Evolutionary conservation across 805 yeast genomes (phyloP), one percentile per base, ranked within the genome.

Genomic region (Yarrowia sp.): DNA sequence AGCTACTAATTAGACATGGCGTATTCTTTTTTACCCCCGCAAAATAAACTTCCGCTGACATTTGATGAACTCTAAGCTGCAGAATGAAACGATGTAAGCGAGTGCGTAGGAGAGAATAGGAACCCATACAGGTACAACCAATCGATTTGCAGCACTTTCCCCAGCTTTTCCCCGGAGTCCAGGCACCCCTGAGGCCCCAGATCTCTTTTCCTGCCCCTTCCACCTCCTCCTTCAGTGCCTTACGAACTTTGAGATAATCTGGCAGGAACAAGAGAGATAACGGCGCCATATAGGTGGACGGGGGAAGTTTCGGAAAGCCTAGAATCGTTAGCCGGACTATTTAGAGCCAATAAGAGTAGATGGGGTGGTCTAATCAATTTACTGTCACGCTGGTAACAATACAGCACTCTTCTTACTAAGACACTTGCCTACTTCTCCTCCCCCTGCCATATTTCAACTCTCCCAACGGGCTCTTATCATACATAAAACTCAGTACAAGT

Each of bases 401-500:
- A 24, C 30, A 24, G 5, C 39, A 10, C 39, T 10, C 42, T 33
- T 2, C 33, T 8, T 19, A 24, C 30, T 24, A 24, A 24, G 30
- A 24, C 30, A 24, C 30, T 24, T 24, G 30, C 30, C 30, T 5
- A 24, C 30, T 24, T 19, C 19, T 5, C 15, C 8, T 17, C 40
- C 56, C 42, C 56, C 56, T 50, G n/a, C 56, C 42, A 50, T 8
- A 24, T 34, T 38, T 38, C 24, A 10, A 34, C 24, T 13, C 58
- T 52, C 58, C 58, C 58, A 52, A 52, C 43, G 43, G 56, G 58
- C 43, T 17, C 43, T 52, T 52, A 52, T 52, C 58, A 36, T 52
- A 52, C 43, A 52, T 52, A 52, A 52, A 52, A 52, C 17, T 52
- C 58, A n/a, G 33, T 36, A 36, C 58, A 19, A 17, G 58, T 9